These are phyloP conservation scores for Phaseolus coccineus DNA, from an alignment of 331 rosid species.

Conservation along the genomic window DNA sequence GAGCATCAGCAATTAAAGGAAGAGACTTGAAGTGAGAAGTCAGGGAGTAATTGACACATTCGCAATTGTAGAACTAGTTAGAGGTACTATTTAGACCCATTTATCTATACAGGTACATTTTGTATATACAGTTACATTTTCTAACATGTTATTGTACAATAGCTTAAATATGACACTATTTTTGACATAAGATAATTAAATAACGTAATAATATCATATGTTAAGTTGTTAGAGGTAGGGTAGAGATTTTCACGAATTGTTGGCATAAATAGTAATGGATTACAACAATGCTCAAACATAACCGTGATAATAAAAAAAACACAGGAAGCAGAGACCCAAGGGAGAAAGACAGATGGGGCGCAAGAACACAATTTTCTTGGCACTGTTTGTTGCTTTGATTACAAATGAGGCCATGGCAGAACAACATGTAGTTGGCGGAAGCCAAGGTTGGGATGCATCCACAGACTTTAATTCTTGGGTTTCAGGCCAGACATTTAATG, in stretches of 20 bases:
- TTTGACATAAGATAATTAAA: slow-evolving; percentile 1
- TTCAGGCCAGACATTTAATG: slow-evolving; percentile 65
- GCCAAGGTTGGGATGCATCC: slow-evolving; percentile 81
- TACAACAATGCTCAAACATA: slow-evolving; percentile 26
- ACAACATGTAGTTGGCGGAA: slow-evolving; percentile 77
- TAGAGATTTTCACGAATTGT: slow-evolving; percentile 11
- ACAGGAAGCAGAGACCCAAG: background rate
- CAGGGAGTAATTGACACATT: no score
- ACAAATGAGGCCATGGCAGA: slow-evolving; percentile 50
- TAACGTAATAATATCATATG: background rate
- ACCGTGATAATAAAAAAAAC: background rate
- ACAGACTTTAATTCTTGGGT: slow-evolving; percentile 74
- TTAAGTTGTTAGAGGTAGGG: slow-evolving; percentile 17
- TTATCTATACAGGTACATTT: no score
- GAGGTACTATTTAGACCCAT: no score
- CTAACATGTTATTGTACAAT: slow-evolving; percentile 24
- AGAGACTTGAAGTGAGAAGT: no score
- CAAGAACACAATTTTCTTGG: slow-evolving; percentile 61
- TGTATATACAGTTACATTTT: background rate
- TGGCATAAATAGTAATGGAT: slow-evolving; percentile 43
- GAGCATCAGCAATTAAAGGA: no score
- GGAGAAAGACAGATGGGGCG: slow-evolving; percentile 48
- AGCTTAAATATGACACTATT: slow-evolving; percentile 29
- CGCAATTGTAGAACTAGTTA: no score
- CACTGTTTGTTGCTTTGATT: slow-evolving; percentile 47